Evolutionary conservation across 1,139 yeast genomes (phyloP), one percentile per base, ranked within the genome.

Genomic region (Blastobotrys niveus): DNA sequence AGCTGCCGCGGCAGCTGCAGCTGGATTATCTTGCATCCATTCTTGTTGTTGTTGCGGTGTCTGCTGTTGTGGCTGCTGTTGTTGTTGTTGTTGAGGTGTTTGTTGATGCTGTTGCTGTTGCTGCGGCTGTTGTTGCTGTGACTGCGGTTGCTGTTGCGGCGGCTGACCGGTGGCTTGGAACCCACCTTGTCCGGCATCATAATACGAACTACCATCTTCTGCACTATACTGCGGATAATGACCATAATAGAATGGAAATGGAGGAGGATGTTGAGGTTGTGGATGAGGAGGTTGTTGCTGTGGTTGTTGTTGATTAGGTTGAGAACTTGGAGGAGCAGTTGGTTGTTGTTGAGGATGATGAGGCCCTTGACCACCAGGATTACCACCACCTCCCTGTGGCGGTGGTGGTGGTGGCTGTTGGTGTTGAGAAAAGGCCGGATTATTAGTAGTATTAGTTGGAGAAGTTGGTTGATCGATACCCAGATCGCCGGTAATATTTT

Each of bases 1-100:
- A 10, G 45, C 43, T 15, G 42, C 42, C 17, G 42, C 34, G 14
- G 47, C 41, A 3, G 43, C 34, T 14, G 43, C 37, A n/a, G 45
- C 34, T 10, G 19, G 27, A 6, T 25, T 9, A 18, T 36, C 32
- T 20, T 37, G 40, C n/a, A 9, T 14, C 21, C 17, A 22, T 25
- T 35, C 22, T 25, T n/a, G 31, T 8, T 37, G 24, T 34, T 34
- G 38, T 20, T 19, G 27, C 26, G 5, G 38, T 21, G 18, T 25
- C 14, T 34, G 25, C 6, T 24, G 22, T 25, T 33, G 38, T 33
- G 24, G 22, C 38, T 38, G 33, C 19, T 33, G 12, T 5, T 35
- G 30, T 17, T 21, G 29, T 32, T 33, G 5, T 20, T 18, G 24
- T 25, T 24, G 27, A 8, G 8, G 27, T 4, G 3, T 6, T n/a